Percentiles rank a stretch among this genome's conserved stretches.
Conservation (phyloP, 2,329 filamentous ascomycete species). For the Fonsecaea nubica region DNA sequence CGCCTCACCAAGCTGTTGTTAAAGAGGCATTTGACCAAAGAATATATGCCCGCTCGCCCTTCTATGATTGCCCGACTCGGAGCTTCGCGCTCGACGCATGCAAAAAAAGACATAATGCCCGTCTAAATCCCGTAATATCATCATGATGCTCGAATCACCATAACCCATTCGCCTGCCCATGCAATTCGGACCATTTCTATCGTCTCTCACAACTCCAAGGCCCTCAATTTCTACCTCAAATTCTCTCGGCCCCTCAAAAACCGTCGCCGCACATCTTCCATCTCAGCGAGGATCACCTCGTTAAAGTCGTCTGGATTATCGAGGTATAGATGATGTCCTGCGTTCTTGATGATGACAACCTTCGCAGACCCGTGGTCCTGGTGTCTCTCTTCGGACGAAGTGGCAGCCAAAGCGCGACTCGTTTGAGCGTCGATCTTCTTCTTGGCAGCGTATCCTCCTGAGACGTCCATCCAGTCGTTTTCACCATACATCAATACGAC, state of each 20-base stretch:
- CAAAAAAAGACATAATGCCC: background rate
- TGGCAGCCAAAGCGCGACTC: slow-evolving; percentile 64
- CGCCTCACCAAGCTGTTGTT: background rate
- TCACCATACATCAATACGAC: slow-evolving; percentile 96
- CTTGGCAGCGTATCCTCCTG: slow-evolving; percentile 79
- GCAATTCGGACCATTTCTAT: background rate
- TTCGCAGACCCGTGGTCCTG: slow-evolving; percentile 80
- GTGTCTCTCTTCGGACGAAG: slow-evolving; percentile 70
- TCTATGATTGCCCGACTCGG: background rate
- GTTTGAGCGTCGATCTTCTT: slow-evolving; percentile 77
- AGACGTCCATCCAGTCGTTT: slow-evolving; percentile 98
- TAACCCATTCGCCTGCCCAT: background rate
- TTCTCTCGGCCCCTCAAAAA: slow-evolving; percentile 38
- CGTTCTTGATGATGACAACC: slow-evolving; percentile 76
- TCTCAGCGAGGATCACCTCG: slow-evolving; percentile 67
- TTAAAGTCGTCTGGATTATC: slow-evolving; percentile 76
- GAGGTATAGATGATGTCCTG: slow-evolving; percentile 75
- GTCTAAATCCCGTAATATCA: background rate
- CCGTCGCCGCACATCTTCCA: slow-evolving; percentile 64
- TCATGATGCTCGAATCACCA: background rate
- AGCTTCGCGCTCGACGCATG: background rate
- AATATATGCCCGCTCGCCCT: background rate
- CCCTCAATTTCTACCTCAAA: background rate
- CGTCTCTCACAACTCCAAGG: background rate
- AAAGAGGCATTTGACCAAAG: background rate